A percentile compares a stretch with the other conserved stretches of the same genome.
These are phyloP conservation scores for Didymella pomorum DNA, from an alignment of 2,329 filamentous ascomycete genomes.

Conservation along the genomic window DNA sequence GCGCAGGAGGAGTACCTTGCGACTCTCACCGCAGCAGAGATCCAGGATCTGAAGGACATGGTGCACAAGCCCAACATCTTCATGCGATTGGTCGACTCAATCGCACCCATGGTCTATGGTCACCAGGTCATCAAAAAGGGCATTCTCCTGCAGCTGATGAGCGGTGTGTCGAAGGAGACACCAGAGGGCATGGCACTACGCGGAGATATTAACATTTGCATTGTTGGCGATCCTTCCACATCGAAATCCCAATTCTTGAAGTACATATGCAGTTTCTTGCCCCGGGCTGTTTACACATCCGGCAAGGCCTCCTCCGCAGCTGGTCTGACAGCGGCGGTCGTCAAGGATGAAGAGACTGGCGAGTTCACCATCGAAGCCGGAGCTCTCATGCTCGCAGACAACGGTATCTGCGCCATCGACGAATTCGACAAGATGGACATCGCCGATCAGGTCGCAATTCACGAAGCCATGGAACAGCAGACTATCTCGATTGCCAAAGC, in stretches of 20 bases:
- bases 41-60: conserved; percentile 89
- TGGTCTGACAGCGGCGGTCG: conserved; percentile 94
- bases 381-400: conserved; percentile 95
- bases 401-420: conserved; percentile 97
- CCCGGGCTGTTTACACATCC: conserved; percentile 94
- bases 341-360: conserved; percentile 98
- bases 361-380: conserved; percentile 99
- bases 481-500: conserved; percentile 99
- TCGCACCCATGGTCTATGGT: conserved; percentile 96
- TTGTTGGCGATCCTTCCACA: conserved; percentile 95
- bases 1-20: conserved; percentile 87
- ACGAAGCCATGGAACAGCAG: conserved; percentile 99
- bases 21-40: conserved; percentile 84
- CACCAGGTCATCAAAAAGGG: conserved; percentile 99
- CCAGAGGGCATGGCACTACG: conserved; percentile 93
- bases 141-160: conserved; percentile 89
- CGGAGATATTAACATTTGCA: conserved; percentile 98
- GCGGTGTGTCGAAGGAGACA: conserved; percentile 92
- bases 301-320: conserved; percentile 97
- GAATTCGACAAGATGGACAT: conserved; percentile 99
- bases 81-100: conserved; percentile 86
- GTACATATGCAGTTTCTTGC: conserved; percentile 97
- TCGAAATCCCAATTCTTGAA: conserved; percentile 98
- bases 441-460: conserved; percentile 94
- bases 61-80: conserved; percentile 97